phyloP scores from a whole-genome alignment of 2,329 filamentous ascomycete genomes.

The Tolypocladium capitatum region DNA sequence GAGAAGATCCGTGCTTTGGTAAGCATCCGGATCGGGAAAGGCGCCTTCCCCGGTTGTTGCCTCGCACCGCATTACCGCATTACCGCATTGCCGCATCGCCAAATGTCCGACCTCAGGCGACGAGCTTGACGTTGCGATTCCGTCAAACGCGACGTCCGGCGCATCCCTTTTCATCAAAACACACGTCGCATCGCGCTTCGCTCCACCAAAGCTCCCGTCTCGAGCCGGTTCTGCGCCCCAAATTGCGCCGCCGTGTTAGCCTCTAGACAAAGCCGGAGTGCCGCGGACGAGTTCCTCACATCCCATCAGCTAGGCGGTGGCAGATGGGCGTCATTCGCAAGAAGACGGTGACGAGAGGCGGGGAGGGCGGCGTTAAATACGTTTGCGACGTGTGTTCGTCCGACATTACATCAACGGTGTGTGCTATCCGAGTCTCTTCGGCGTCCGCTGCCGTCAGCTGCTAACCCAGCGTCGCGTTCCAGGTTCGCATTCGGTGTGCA shows the following conservation, averaged over 20 bases:
- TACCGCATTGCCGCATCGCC: constrained; percentile 4
- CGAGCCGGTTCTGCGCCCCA: constrained; percentile 1
- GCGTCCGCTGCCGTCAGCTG: neutral
- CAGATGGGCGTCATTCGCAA: constrained; percentile 90
- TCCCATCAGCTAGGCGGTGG: neutral
- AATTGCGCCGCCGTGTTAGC: constrained; percentile 1
- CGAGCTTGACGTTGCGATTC: constrained; percentile 4
- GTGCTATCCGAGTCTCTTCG: constrained; percentile 16
- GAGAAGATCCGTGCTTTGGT: neutral
- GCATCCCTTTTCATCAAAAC: constrained; percentile 15
- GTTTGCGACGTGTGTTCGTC: constrained; percentile 95
- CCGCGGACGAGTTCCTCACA: constrained; percentile 7
- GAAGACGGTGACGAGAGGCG: constrained; percentile 76
- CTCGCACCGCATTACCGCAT: neutral
- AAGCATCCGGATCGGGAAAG: neutral
- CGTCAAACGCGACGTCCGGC: constrained; percentile 6
- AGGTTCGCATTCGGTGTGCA: constrained; percentile 93
- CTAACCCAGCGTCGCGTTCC: constrained; percentile 6
- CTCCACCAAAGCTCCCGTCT: constrained; percentile 8
- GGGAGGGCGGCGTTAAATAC: constrained; percentile 84
- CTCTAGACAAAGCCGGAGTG: neutral
- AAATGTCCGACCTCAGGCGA: constrained; percentile 7
- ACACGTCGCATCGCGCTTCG: constrained; percentile 9
- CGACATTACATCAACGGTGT: constrained; percentile 91
- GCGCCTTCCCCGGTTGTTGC: neutral